A percentile compares a stretch with the other conserved stretches of the same genome.
phyloP scores from a whole-genome alignment of 139 green algal genomes.

The Astrephomene gubernaculifera region DNA sequence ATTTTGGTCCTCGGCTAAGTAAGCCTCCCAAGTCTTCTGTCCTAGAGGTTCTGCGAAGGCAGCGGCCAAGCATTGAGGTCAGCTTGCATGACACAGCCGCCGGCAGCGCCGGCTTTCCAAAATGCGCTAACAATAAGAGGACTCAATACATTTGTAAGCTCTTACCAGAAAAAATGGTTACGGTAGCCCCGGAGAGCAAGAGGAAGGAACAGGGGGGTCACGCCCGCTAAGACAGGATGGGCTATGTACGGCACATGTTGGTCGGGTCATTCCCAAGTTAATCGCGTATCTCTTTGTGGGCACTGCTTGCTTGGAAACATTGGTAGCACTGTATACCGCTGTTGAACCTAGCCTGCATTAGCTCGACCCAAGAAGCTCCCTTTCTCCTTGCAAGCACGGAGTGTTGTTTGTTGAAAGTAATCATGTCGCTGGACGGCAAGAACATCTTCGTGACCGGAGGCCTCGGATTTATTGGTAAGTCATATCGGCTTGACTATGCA shows the following conservation, averaged over 20 bases:
- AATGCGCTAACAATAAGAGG: background rate
- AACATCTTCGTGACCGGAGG: conserved; percentile 90
- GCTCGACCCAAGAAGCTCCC: too few relatives aligned
- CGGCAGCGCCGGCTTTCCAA: background rate
- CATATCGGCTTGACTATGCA: too few relatives aligned
- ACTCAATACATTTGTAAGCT: background rate
- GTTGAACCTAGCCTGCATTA: too few relatives aligned
- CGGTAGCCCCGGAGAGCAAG: conserved; percentile 6
- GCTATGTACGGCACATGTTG: too few relatives aligned
- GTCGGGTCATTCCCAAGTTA: too few relatives aligned
- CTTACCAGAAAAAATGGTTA: conserved; percentile 11
- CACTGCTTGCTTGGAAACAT: too few relatives aligned
- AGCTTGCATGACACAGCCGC: background rate
- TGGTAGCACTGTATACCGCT: too few relatives aligned
- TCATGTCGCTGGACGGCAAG: conserved; percentile 38
- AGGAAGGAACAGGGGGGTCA: background rate
- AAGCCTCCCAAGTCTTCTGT: conserved; percentile 60
- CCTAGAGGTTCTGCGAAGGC: conserved; percentile 49
- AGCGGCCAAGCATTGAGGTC: background rate
- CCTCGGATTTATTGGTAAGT: conserved; percentile 83
- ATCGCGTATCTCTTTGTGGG: too few relatives aligned
- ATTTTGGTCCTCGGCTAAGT: conserved; percentile 60
- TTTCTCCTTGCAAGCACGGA: too few relatives aligned
- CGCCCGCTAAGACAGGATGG: too few relatives aligned
- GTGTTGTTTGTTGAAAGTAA: too few relatives aligned